These are phyloP conservation scores for Chloranthus sessilifolius DNA, from an alignment of 164 flowering plant species.

Conservation along the genomic window DNA sequence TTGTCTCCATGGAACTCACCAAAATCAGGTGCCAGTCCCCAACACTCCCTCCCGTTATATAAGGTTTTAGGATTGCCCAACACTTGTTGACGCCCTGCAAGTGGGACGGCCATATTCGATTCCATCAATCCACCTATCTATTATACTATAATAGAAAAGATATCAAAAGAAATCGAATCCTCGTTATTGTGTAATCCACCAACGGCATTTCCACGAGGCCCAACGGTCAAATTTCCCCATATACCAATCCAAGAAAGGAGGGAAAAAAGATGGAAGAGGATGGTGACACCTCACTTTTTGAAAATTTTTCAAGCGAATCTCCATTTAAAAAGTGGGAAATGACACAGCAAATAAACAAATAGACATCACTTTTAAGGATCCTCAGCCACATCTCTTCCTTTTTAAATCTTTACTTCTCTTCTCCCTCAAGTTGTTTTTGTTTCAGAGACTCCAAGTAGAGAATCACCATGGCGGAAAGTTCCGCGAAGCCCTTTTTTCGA, in stretches of 20 bases:
- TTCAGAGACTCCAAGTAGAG: background rate
- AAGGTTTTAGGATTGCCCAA: too few species aligned
- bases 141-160: too few species aligned
- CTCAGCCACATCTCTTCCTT: conserved; percentile 3
- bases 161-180: too few species aligned
- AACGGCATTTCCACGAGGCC: too few species aligned
- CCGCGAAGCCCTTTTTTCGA: conserved; percentile 17
- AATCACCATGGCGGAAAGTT: conserved; percentile 13
- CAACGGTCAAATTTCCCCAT: conserved; percentile 16
- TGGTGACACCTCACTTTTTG: conserved; percentile 26
- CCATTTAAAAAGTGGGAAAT: conserved; percentile 35
- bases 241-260: conserved; percentile 10
- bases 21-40: too few species aligned
- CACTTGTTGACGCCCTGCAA: too few species aligned
- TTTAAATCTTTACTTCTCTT: background rate
- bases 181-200: too few species aligned
- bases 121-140: too few species aligned
- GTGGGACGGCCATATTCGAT: too few species aligned
- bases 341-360: conserved; percentile 34
- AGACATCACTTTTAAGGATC: conserved; percentile 4
- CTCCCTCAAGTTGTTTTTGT: conserved; percentile 1
- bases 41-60: too few species aligned
- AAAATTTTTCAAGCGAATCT: conserved; percentile 15
- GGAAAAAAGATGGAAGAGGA: conserved; percentile 31
- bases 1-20: too few species aligned